Evolutionary conservation across 345 rosid species (phyloP).

Genomic region (Lepidium sativum): DNA sequence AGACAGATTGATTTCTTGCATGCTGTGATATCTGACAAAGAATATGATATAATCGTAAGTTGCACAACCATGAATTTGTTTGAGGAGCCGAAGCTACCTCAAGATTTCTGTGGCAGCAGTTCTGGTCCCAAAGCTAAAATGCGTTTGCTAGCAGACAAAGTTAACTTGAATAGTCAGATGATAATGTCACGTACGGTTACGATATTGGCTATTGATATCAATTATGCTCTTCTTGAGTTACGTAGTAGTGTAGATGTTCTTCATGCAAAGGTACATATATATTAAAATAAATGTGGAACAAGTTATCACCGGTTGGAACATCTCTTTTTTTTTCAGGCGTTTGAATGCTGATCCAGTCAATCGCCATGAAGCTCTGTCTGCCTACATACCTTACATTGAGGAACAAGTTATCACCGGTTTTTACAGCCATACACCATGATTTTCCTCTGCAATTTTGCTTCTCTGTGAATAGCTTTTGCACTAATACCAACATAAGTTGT

Average conservation of each 20-base stretch:
- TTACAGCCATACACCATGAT: no score
- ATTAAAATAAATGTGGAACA: no score
- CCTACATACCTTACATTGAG: slow-evolving; percentile 37
- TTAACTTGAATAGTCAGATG: slow-evolving; percentile 80
- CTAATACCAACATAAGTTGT: no score
- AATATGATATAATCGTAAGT: slow-evolving; percentile 72
- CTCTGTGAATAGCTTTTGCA: no score
- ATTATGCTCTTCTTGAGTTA: slow-evolving; percentile 84
- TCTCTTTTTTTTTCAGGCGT: no score
- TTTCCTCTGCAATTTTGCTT: no score
- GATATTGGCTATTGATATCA: slow-evolving; percentile 74
- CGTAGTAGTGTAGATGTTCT: slow-evolving; percentile 70
- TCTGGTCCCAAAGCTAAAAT: slow-evolving; percentile 70
- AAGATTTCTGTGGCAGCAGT: slow-evolving; percentile 76
- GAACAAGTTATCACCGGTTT: slow-evolving; percentile 39
- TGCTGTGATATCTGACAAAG: slow-evolving; percentile 83
- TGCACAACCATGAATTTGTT: slow-evolving; percentile 55
- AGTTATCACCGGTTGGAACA: no score
- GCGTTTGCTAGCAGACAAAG: slow-evolving; percentile 83
- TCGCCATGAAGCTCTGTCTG: slow-evolving; percentile 45
- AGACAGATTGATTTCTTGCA: slow-evolving; percentile 91
- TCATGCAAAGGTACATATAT: no score
- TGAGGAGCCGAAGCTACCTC: slow-evolving; percentile 88
- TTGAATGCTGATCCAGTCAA: slow-evolving; percentile 44
- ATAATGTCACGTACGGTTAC: slow-evolving; percentile 78